Conservation (phyloP, 352 stramenopile species). For the Phytopythium vexans region DNA sequence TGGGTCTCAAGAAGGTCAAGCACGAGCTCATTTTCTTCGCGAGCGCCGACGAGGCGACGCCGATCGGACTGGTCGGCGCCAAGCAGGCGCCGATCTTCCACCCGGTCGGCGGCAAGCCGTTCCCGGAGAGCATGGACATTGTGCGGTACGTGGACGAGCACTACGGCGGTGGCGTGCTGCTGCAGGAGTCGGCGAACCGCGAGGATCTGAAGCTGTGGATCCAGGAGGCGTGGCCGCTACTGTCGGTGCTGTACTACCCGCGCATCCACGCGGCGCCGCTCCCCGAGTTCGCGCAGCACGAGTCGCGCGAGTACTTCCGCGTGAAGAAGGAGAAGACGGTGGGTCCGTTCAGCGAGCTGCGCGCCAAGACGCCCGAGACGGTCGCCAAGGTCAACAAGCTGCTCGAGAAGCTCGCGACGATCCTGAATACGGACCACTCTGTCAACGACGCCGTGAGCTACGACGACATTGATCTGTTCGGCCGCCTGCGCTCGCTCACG, state of each 20-base stretch:
- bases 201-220: conserved; percentile 45
- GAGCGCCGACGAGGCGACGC: conserved; percentile 54
- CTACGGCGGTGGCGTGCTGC: conserved; percentile 32
- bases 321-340: conserved; percentile 48
- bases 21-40: conserved; percentile 41
- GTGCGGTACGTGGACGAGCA: conserved; percentile 56
- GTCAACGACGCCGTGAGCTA: conserved; percentile 48
- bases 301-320: conserved; percentile 51
- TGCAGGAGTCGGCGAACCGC: conserved; percentile 24
- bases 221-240: conserved; percentile 17
- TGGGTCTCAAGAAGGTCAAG: conserved; percentile 45
- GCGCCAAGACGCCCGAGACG: conserved; percentile 33
- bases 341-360: conserved; percentile 32
- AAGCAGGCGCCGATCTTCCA: conserved; percentile 53
- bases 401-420: conserved; percentile 26
- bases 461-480: conserved; percentile 57
- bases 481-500: conserved; percentile 40
- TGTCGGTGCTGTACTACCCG: conserved; percentile 35
- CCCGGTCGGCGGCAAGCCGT: conserved; percentile 30
- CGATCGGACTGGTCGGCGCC: conserved; percentile 40
- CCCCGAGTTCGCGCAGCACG: conserved; percentile 38
- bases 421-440: conserved; percentile 38
- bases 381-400: conserved; percentile 36
- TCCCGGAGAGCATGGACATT: conserved; percentile 62
- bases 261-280: conserved; percentile 37